Evolutionary conservation across 164 flowering plant genomes (phyloP).

Genomic region (Macadamia tetraphylla): DNA sequence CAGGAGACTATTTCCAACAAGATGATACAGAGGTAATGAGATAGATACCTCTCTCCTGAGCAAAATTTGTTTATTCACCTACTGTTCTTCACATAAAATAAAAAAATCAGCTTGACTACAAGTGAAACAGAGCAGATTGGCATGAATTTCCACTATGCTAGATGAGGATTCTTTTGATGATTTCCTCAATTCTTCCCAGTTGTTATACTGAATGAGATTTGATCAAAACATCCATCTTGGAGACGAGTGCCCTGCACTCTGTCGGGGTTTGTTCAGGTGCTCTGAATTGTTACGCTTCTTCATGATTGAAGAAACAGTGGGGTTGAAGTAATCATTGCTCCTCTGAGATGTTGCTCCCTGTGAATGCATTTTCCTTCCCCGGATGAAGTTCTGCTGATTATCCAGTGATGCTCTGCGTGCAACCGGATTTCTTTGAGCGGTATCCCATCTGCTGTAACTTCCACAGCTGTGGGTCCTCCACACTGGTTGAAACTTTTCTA

Average conservation of each 20-base stretch:
- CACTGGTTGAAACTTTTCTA: conserved; percentile 57
- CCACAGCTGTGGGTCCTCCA: conserved; percentile 97
- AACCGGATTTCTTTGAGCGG: conserved; percentile 33
- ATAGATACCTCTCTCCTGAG: neutral
- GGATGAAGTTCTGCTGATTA: conserved; percentile 54
- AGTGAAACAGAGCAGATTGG: conserved; percentile 2
- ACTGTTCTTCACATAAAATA: conserved; percentile 18
- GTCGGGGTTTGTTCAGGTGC: conserved; percentile 42
- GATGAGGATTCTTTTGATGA: conserved; percentile 5
- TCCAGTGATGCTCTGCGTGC: conserved; percentile 44
- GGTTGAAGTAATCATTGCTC: conserved; percentile 74
- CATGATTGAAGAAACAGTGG: conserved; percentile 90
- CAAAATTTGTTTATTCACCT: conserved; percentile 9
- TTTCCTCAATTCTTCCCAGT: conserved; percentile 1
- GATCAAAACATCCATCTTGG: conserved; percentile 75
- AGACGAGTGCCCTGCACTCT: conserved; percentile 55
- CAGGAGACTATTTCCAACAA: neutral
- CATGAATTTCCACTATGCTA: conserved; percentile 6
- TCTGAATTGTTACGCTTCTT: conserved; percentile 66
- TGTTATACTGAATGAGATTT: conserved; percentile 3
- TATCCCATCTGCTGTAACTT: conserved; percentile 69
- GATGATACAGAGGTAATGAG: neutral
- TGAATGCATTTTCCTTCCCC: conserved; percentile 64
- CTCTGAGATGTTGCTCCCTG: conserved; percentile 72
- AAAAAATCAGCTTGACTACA: conserved; percentile 28